Conservation (phyloP, 148 eudicot species). For the Nepenthes mirabilis region DNA sequence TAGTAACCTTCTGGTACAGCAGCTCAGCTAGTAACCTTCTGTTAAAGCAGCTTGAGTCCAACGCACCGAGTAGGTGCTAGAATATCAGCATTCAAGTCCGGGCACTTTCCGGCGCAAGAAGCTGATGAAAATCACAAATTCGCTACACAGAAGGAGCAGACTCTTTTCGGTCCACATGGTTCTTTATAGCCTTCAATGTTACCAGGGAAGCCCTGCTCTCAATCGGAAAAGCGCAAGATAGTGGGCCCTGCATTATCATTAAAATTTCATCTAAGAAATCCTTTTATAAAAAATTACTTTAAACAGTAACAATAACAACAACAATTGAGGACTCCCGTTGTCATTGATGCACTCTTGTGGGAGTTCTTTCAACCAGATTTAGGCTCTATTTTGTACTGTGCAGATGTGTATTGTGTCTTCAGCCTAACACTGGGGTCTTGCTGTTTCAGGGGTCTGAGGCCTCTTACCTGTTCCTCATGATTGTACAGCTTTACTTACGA, state of each 20-base stretch:
- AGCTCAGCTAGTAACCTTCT: too few relatives aligned
- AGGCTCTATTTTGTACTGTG: too few relatives aligned
- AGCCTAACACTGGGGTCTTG: too few relatives aligned
- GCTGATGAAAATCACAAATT: slow-evolving; percentile 86
- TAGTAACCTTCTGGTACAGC: slow-evolving; percentile 81
- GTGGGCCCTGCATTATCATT: slow-evolving; percentile 65
- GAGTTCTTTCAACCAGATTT: too few relatives aligned
- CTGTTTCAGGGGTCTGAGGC: too few relatives aligned
- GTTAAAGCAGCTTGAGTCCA: slow-evolving; percentile 23
- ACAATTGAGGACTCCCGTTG: too few relatives aligned
- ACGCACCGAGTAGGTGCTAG: slow-evolving; percentile 73
- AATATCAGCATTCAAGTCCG: slow-evolving; percentile 67
- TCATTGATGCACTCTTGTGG: too few relatives aligned
- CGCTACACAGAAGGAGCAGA: slow-evolving; percentile 64
- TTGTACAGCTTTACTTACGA: too few relatives aligned
- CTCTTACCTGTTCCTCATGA: too few relatives aligned
- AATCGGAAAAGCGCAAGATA: slow-evolving; percentile 61
- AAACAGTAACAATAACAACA: too few relatives aligned
- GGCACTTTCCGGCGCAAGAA: slow-evolving; percentile 46
- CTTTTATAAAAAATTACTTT: too few relatives aligned
- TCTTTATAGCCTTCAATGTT: slow-evolving; percentile 50
- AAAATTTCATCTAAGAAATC: background rate
- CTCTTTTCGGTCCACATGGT: slow-evolving; percentile 61
- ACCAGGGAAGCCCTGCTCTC: slow-evolving; percentile 67
- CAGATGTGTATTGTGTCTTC: too few relatives aligned